Evolutionary conservation across 257 asterid species (phyloP), one percentile per base, ranked within the genome.

Genomic region (Penstemon eatonii): DNA sequence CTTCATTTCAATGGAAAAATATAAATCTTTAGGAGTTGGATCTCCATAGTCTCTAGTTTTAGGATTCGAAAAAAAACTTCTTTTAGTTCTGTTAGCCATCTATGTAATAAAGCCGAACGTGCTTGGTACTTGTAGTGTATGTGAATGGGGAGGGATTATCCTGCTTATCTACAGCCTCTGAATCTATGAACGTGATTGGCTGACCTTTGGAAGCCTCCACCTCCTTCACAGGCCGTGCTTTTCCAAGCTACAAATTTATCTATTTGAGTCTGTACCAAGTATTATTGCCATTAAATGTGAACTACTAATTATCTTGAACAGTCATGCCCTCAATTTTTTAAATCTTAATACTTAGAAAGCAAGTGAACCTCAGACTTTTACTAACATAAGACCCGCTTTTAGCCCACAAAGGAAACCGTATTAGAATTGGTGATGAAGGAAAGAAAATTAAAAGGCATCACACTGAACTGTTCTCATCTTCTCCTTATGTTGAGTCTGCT

Each of bases 111-210:
- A 3, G 52, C 38, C n/a, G 60, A 42, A 18, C 33, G 25, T 44
- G 62, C 42, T n/a, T 12, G 52, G 74, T 10, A 50, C 38, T 63
- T 73, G 73, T 63, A 70, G 47, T 40, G 46, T 73, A 59, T 56
- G 63, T 39, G 56, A 6, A 63, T 41, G 62, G 44, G 46, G 19
- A 19, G 15, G 60, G 70, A 57, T 50, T 54, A 9, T 42, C 58
- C 57, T 66, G 65, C 57, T 41, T 45, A 57, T 13, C 40, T 64
- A 6, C 57, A 11, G 43, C 45, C 44, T 60, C 19, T 12, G n/a
- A 37, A 56, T 18, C 42, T 62, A 38, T 13, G 19, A 50, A 53
- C 56, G 72, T 8, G 46, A 62, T 51, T 40, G 47, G 72, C 60
- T 11, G 40, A 10, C 49, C 50, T 70, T 33, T n/a, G 42, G 18